Conservation (phyloP, 2,329 filamentous ascomycete species). For the Ascochyta koolunga region DNA sequence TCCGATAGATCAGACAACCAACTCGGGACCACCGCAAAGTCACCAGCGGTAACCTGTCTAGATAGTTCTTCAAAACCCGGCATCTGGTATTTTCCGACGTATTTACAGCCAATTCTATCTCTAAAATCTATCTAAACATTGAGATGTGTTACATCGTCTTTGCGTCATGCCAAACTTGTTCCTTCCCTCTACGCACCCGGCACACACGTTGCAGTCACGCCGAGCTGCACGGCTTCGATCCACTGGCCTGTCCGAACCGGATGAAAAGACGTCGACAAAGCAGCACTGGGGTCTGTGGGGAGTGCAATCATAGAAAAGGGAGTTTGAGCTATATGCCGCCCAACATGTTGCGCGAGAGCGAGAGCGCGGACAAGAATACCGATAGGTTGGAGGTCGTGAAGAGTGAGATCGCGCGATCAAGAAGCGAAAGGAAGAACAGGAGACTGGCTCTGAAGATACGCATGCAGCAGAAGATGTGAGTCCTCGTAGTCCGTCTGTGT, state of each 20-base stretch:
- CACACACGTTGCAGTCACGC: constrained; percentile 35
- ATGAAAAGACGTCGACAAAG: constrained; percentile 25
- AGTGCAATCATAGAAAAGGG: constrained; percentile 16
- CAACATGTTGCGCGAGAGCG: no score
- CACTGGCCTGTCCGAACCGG: constrained; percentile 30
- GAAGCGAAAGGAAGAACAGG: background rate
- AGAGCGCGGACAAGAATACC: background rate
- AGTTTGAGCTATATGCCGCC: constrained; percentile 24
- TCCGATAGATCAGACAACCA: no score
- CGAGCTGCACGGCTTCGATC: constrained; percentile 20
- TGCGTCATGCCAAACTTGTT: constrained; percentile 26
- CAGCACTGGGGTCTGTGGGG: constrained; percentile 9
- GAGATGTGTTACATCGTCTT: constrained; percentile 37
- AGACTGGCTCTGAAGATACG: background rate
- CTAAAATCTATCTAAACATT: background rate
- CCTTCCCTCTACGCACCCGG: constrained; percentile 18
- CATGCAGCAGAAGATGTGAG: background rate
- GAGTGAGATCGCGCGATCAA: background rate
- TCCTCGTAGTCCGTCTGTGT: background rate
- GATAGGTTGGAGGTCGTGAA: background rate
- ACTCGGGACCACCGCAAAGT: no score
- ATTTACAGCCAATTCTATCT: background rate
- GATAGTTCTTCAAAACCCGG: no score
- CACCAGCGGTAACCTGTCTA: no score
- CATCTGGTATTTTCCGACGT: background rate